A percentile compares a stretch with the other conserved stretches of the same genome.
Conservation (phyloP, 768 basidiomycete genomes). For the Chlorophyllum brunneum region DNA sequence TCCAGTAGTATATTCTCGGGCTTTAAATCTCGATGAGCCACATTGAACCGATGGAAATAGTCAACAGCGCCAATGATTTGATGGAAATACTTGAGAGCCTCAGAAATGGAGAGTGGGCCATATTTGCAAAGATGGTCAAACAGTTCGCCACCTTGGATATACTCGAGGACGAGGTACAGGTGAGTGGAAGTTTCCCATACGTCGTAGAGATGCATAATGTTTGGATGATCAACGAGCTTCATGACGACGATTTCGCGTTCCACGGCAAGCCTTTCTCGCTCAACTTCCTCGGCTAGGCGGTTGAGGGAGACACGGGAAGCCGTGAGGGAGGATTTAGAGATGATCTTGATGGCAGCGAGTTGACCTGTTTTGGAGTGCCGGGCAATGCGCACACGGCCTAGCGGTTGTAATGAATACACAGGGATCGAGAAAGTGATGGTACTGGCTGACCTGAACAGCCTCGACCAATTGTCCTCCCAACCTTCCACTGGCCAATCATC, state of each 20-base stretch:
- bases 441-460: constrained; percentile 64
- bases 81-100: constrained; percentile 85
- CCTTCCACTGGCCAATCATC: constrained; percentile 78
- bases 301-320: constrained; percentile 65
- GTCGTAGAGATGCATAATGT: constrained; percentile 91
- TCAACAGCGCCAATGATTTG: constrained; percentile 90
- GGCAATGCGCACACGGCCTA: constrained; percentile 89
- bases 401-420: background rate
- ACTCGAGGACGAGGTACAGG: constrained; percentile 90
- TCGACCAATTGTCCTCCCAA: constrained; percentile 80
- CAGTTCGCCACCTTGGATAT: constrained; percentile 91
- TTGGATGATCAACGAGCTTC: constrained; percentile 95
- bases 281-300: constrained; percentile 67
- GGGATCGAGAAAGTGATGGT: background rate
- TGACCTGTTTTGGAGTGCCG: constrained; percentile 85
- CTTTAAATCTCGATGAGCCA: constrained; percentile 92
- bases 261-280: constrained; percentile 74
- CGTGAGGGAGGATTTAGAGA: constrained; percentile 65
- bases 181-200: constrained; percentile 94
- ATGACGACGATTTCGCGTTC: constrained; percentile 96
- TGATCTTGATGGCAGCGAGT: constrained; percentile 93
- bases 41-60: constrained; percentile 92
- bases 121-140: constrained; percentile 87
- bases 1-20: constrained; percentile 92
- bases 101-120: constrained; percentile 63